phyloP scores from a whole-genome alignment of 2,329 filamentous ascomycete genomes.

The Trichoderma asperellum region DNA sequence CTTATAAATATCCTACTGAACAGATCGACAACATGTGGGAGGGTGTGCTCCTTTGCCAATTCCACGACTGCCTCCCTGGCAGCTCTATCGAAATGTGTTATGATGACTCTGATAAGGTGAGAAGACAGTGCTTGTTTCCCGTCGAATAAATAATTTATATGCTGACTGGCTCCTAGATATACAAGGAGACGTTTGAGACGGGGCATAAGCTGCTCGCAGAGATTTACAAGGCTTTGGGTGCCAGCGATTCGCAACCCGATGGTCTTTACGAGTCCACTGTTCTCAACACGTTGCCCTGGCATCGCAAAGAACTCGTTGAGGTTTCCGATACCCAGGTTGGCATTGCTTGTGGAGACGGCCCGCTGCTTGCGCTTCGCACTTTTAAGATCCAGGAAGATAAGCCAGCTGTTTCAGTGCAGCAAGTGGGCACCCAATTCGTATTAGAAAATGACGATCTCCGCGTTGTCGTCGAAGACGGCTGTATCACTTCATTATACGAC shows the following conservation, averaged over 20 bases:
- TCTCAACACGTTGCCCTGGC: slow-evolving; percentile 88
- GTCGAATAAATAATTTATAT: background rate
- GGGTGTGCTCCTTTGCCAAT: slow-evolving; percentile 86
- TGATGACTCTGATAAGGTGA: slow-evolving; percentile 83
- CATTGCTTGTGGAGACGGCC: slow-evolving; percentile 61
- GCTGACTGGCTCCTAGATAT: slow-evolving; percentile 57
- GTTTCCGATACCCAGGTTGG: slow-evolving; percentile 58
- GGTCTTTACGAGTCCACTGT: slow-evolving; percentile 59
- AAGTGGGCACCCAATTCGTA: slow-evolving; percentile 66
- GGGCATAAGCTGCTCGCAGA: slow-evolving; percentile 73
- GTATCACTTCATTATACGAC: slow-evolving; percentile 85
- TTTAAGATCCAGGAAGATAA: slow-evolving; percentile 52
- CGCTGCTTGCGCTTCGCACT: slow-evolving; percentile 54
- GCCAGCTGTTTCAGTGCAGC: slow-evolving; percentile 56
- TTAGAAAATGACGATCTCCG: slow-evolving; percentile 77
- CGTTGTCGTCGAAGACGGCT: slow-evolving; percentile 73
- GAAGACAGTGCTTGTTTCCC: slow-evolving; percentile 23
- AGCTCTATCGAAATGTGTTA: slow-evolving; percentile 98
- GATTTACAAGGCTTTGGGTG: slow-evolving; percentile 68
- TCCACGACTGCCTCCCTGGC: slow-evolving; percentile 95
- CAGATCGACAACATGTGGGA: slow-evolving; percentile 98
- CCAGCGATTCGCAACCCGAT: slow-evolving; percentile 51
- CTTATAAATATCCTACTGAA: slow-evolving; percentile 89
- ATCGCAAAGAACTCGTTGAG: slow-evolving; percentile 72
- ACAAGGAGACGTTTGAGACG: slow-evolving; percentile 78